These are phyloP conservation scores for Sclerotinia minor DNA, from an alignment of 2,329 filamentous ascomycete species.

Conservation along the genomic window DNA sequence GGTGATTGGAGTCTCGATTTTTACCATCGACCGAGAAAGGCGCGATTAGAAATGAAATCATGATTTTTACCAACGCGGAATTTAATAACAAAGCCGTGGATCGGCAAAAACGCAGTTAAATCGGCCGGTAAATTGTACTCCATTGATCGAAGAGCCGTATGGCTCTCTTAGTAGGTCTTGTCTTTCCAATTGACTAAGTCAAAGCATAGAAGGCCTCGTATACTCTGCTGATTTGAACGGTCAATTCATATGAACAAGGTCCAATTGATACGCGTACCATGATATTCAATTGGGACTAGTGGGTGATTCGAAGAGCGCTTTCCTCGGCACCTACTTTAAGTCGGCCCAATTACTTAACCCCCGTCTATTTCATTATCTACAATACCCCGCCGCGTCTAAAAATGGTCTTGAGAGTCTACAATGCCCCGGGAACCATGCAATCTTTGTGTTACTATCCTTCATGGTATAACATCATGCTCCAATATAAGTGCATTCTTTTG, in stretches of 20 bases:
- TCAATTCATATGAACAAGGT: not conserved
- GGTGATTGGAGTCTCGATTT: not conserved
- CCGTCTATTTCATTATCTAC: slow-evolving; percentile 2
- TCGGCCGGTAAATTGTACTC: not conserved
- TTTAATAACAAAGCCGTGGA: not conserved
- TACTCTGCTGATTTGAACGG: not conserved
- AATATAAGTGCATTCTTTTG: not conserved
- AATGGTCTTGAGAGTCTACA: not conserved
- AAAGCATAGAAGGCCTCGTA: not conserved
- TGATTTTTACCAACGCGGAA: not conserved
- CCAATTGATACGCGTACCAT: slow-evolving; percentile 18
- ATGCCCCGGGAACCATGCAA: slow-evolving; percentile 1
- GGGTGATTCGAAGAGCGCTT: not conserved
- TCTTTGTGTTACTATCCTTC: not conserved
- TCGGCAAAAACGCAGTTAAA: not conserved
- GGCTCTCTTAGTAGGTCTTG: slow-evolving; percentile 7
- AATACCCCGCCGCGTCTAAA: slow-evolving; percentile 17
- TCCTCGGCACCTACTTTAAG: slow-evolving; percentile 3
- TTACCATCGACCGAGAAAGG: slow-evolving; percentile 12
- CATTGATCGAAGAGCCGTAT: slow-evolving; percentile 14
- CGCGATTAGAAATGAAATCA: slow-evolving; percentile 1
- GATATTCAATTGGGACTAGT: slow-evolving; percentile 4
- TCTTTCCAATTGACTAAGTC: slow-evolving; percentile 8
- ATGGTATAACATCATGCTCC: slow-evolving; percentile 3
- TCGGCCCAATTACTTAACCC: slow-evolving; percentile 21